Evolutionary conservation across 163 green algal genomes (phyloP).

Genomic region (Chlorella variabilis): DNA sequence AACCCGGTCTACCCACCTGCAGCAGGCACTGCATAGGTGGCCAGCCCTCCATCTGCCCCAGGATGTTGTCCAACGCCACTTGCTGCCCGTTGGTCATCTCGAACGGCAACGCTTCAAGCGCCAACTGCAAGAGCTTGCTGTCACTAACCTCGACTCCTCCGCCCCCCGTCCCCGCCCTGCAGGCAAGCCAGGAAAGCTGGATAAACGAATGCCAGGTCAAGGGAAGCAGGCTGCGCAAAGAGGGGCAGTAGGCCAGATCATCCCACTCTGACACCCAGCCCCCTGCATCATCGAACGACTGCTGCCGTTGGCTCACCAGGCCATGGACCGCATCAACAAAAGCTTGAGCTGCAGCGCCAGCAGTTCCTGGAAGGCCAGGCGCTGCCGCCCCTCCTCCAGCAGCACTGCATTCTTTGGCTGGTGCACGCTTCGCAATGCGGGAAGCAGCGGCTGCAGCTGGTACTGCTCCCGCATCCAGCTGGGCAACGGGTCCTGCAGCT

Average conservation of each 20-base stretch:
- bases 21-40: conserved; percentile 79
- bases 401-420: conserved; percentile 32
- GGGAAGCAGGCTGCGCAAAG: not conserved
- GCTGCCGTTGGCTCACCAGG: conserved; percentile 23
- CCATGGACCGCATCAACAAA: conserved; percentile 55
- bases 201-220: too few species aligned
- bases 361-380: conserved; percentile 80
- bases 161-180: conserved; percentile 14
- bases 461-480: conserved; percentile 18
- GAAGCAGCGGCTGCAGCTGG: conserved; percentile 42
- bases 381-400: conserved; percentile 36
- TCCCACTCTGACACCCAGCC: too few species aligned
- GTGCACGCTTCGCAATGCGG: conserved; percentile 62
- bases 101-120: conserved; percentile 66
- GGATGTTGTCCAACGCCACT: conserved; percentile 59
- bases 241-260: too few species aligned
- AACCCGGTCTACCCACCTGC: conserved; percentile 48
- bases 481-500: conserved; percentile 44
- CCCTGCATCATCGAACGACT: too few species aligned
- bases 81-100: conserved; percentile 77
- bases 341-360: conserved; percentile 76
- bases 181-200: not conserved
- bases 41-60: conserved; percentile 60
- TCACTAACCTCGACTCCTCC: not conserved
- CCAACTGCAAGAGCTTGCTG: conserved; percentile 42